Base-by-base conservation (phyloP, 1,284 basidiomycete genomes). In the Grifola frondosa region DNA sequence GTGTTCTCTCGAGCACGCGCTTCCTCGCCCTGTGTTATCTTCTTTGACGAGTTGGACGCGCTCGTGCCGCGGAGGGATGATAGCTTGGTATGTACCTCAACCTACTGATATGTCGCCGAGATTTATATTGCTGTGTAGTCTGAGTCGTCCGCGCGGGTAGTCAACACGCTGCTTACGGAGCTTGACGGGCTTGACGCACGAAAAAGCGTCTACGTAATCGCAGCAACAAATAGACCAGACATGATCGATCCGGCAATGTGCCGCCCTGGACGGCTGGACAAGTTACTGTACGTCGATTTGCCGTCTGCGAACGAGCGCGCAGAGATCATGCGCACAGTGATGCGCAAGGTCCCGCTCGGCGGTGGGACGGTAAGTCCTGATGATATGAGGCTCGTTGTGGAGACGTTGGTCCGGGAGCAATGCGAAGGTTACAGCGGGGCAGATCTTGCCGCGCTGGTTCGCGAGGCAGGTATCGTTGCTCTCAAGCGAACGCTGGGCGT, bases 171-270 rank as follows among this genome's bases (percentile, higher is more conserved):
- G 7, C 77, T 98, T 3, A 97, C 96, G 1, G 96, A 98, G 66
- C 81, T 98, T 20, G 96, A 98, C 59, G 96, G 96, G 0, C 83
- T 98, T 24, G 92, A 97, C 54, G 75, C 85, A 0, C 81, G 95
- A 47, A 94, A 91, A 61, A 80, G 83, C 37, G 95, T 98, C 40
- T 97, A 96, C 61, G 94, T 98, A 20, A 94, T 98, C 52, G 96
- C 88, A 0, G 96, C 96, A 1, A 99, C 96, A 5, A 98, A 99
- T 67, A 77, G 96, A n/a, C 96, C 96, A 1, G 96, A 98, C 69
- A 97, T 98, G 84, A 94, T 98, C 52, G 96, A 98, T 62, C 96
- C 96, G 1, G 96, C 96, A 4, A 97, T 98, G 95, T 92, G 94
- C 43, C 87, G 95, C 13, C 96, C 96, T 0, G 96, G 96, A 0